Conservation (phyloP, 179 eudicot genomes). For the Kewa caespitosa region DNA sequence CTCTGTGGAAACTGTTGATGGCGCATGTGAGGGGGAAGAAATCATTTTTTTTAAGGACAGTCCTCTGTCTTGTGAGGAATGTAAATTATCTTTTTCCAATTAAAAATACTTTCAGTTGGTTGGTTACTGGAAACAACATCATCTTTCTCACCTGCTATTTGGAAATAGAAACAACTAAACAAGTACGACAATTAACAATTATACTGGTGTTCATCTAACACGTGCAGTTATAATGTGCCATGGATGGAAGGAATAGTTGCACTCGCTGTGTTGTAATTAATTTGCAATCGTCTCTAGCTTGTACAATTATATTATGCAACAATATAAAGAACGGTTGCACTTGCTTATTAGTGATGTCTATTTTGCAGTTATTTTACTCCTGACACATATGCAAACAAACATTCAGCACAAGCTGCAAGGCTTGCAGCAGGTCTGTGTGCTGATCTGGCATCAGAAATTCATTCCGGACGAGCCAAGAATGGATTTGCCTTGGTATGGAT, state of each 20-base stretch:
- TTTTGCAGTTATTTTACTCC: slow-evolving; percentile 88
- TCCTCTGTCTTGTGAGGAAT: not conserved
- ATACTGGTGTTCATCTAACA: not conserved
- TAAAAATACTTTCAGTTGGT: not conserved
- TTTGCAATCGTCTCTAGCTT: no score
- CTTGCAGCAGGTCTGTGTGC: slow-evolving; percentile 98
- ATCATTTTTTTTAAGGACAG: not conserved
- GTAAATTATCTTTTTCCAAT: not conserved
- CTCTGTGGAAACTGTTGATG: not conserved
- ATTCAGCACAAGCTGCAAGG: slow-evolving; percentile 92
- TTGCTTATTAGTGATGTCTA: slow-evolving; percentile 19
- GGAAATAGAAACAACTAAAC: not conserved
- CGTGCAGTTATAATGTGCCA: not conserved
- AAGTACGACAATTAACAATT: no score
- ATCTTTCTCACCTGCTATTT: not conserved
- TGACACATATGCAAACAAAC: slow-evolving; percentile 93
- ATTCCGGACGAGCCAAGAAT: slow-evolving; percentile 73
- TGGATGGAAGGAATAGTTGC: no score
- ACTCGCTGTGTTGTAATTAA: no score
- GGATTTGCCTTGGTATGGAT: slow-evolving; percentile 95
- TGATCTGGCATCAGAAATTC: slow-evolving; percentile 84
- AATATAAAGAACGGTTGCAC: not conserved
- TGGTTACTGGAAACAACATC: not conserved
- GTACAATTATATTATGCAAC: not conserved
- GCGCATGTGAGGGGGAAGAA: not conserved